Base-by-base conservation (phyloP, 768 basidiomycete species). In the Coprinopsis marcescibilis region DNA sequence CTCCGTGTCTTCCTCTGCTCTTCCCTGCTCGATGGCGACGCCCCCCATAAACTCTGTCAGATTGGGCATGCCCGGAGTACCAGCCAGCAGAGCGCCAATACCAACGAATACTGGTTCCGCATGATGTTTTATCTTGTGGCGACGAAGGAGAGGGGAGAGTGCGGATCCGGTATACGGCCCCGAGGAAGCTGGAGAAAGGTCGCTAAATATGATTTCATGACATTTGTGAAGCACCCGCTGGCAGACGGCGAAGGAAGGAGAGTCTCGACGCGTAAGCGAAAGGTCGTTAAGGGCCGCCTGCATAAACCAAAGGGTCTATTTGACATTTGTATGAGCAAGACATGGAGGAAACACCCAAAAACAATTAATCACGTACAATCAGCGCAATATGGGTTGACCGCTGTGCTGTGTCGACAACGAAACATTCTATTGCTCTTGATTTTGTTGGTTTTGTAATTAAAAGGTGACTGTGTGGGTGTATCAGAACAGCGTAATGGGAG, bases 121-220 rank as follows among this genome's bases (percentile, higher is more conserved):
- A 57, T 85, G 80, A 6, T 82, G 72, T 56, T 81, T 89, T 15
- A 97, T 75, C 65, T 83, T 85, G 60, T 71, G 75, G 29, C 80
- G 73, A 27, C 73, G 76, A 14, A 75, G 67, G 20, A 68, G 68
- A 33, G 66, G 61, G 29, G 80, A 73, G 13, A 77, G 61, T 55
- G 65, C 68, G 54, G 85, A 62, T 6, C 75, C 71, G 12, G 78
- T 69, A 60, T 94, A 94, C 1, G 90, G 87, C 2, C 80, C 72
- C 8, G 74, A 65, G 10, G 75, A 66, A 6, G 83, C 77, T 19
- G 80, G 69, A 10, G 92, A 81, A 26, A 86, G 72, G 64, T 97
- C 90, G 38, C 82, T 82, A 61, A 96, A 99, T 57, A 99, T 95
- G 63, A 98, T 93, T 67, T 93, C 87, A 65, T 98, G 94, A 59